Evolutionary conservation across 176 grass and related monocot species (phyloP).

Genomic region (Pontederia paniculata): DNA sequence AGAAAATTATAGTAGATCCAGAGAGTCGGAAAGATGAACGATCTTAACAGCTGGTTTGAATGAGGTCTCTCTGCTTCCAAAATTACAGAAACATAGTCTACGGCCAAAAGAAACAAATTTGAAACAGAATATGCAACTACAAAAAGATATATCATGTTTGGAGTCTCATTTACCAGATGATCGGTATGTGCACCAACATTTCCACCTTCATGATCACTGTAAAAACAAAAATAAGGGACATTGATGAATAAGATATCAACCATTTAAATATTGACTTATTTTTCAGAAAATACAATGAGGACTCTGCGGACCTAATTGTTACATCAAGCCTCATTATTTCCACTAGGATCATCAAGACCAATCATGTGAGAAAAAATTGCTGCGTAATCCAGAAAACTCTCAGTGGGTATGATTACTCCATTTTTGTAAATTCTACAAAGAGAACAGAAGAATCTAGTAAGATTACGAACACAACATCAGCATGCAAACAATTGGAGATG

Average conservation of each 20-base stretch:
- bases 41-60: too few species aligned
- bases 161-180: slow-evolving; percentile 69
- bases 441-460: slow-evolving; percentile 14
- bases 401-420: slow-evolving; percentile 52
- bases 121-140: slow-evolving; percentile 3
- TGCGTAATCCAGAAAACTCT: slow-evolving; percentile 69
- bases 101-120: too few species aligned
- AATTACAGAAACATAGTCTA: too few species aligned
- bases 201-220: slow-evolving; percentile 91
- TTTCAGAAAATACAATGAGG: too few species aligned
- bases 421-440: slow-evolving; percentile 74
- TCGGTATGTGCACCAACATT: slow-evolving; percentile 97
- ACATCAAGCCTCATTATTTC: slow-evolving; percentile 97
- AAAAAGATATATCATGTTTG: slow-evolving; percentile 14
- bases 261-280: too few species aligned
- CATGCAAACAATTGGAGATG: background rate
- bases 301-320: too few species aligned
- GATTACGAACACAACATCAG: background rate
- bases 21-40: too few species aligned
- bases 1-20: too few species aligned
- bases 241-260: too few species aligned
- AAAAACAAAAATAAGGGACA: background rate
- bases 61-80: too few species aligned
- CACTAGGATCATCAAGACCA: slow-evolving; percentile 78
- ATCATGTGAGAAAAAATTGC: slow-evolving; percentile 98